Conservation (phyloP, 2,329 filamentous ascomycete genomes). For the Fusarium lateritium region DNA sequence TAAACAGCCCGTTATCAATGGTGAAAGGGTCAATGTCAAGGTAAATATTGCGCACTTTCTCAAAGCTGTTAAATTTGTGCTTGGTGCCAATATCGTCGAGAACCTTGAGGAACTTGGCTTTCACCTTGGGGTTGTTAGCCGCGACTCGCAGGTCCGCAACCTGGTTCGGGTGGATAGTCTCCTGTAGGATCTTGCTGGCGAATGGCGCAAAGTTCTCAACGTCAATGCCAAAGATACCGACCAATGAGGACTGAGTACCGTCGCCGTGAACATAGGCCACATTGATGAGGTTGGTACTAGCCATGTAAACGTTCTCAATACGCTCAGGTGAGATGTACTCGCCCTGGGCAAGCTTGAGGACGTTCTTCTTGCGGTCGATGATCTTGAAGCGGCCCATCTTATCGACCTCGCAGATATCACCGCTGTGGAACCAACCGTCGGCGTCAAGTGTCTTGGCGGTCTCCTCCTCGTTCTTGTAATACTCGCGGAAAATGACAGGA, state of each 20-base stretch:
- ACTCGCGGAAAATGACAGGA: conserved; percentile 84
- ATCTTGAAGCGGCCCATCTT: conserved; percentile 89
- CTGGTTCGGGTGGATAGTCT: conserved; percentile 75
- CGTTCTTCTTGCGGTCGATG: conserved; percentile 97
- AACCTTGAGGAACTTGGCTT: conserved; percentile 81
- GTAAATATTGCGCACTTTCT: conserved; percentile 81
- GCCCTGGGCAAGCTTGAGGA: conserved; percentile 97
- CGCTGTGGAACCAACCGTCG: conserved; percentile 97
- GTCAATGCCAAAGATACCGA: conserved; percentile 90
- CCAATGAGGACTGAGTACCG: conserved; percentile 82
- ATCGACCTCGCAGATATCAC: conserved; percentile 91
- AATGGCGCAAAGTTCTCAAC: conserved; percentile 87
- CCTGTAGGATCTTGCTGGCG: conserved; percentile 82
- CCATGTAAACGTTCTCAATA: conserved; percentile 94
- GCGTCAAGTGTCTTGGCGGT: conserved; percentile 85
- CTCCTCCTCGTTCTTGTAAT: conserved; percentile 92
- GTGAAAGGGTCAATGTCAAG: conserved; percentile 91
- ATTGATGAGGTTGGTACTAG: conserved; percentile 81
- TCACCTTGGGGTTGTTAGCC: conserved; percentile 77
- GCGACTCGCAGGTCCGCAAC: conserved; percentile 76
- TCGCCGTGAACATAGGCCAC: conserved; percentile 95
- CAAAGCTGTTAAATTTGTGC: conserved; percentile 93
- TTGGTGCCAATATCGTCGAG: conserved; percentile 84
- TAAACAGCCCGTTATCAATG: conserved; percentile 91
- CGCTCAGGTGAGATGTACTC: conserved; percentile 98